phyloP scores from a whole-genome alignment of 192 early-diverging fungal genomes.

The Podila horticola region DNA sequence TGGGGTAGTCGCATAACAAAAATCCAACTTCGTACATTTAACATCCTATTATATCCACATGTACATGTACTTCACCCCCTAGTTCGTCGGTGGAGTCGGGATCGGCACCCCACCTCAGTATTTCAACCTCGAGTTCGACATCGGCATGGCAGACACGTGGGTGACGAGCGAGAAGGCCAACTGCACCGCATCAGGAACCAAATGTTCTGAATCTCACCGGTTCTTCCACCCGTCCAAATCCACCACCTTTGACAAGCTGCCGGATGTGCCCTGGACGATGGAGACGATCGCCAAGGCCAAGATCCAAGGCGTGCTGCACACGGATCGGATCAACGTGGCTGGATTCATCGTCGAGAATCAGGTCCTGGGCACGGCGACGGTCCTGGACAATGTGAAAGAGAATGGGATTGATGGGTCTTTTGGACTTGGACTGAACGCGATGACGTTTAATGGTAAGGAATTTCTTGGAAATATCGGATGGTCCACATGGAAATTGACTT shows the following conservation, averaged over 20 bases:
- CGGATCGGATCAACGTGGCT: slow-evolving; percentile 62
- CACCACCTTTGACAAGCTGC: slow-evolving; percentile 1
- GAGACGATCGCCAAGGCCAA: slow-evolving; percentile 37
- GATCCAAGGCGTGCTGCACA: slow-evolving; percentile 14
- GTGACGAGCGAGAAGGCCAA: slow-evolving; percentile 23
- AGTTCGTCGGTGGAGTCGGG: slow-evolving; percentile 64
- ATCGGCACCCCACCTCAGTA: slow-evolving; percentile 71
- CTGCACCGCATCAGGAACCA: background rate
- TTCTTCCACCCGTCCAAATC: slow-evolving; percentile 17
- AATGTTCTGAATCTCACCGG: slow-evolving; percentile 11
- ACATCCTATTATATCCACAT: background rate
- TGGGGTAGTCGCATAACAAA: background rate
- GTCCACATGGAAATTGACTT: background rate
- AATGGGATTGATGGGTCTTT: slow-evolving; percentile 68
- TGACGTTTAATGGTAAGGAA: slow-evolving; percentile 13
- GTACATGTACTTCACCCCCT: too few relatives aligned
- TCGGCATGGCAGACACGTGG: slow-evolving; percentile 75
- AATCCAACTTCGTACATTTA: background rate
- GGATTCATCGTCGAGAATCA: slow-evolving; percentile 61
- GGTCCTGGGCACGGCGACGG: slow-evolving; percentile 65
- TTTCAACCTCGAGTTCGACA: slow-evolving; percentile 68
- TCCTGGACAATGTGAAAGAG: slow-evolving; percentile 49
- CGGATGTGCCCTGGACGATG: slow-evolving; percentile 32
- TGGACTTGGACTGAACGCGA: slow-evolving; percentile 52
- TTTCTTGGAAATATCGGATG: background rate